Conservation (phyloP, 371 early-diverging fungal genomes). For the Blakeslea trispora region DNA sequence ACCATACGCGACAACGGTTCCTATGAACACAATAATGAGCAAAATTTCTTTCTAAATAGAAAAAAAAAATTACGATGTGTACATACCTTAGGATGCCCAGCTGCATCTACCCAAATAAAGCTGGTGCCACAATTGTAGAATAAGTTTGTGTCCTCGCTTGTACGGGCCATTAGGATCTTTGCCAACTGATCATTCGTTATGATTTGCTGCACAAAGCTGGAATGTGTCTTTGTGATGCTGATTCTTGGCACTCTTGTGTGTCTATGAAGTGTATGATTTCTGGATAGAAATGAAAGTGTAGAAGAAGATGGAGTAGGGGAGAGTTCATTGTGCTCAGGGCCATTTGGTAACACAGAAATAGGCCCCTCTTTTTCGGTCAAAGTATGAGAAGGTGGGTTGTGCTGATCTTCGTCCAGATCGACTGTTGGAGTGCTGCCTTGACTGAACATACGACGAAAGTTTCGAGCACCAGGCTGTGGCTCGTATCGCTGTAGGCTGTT, state of each 20-base stretch:
- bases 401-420: constrained; percentile 33
- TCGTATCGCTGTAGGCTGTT: constrained; percentile 42
- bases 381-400: constrained; percentile 23
- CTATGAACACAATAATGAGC: constrained; percentile 31
- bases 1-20: constrained; percentile 81
- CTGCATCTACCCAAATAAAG: constrained; percentile 80
- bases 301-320: constrained; percentile 20
- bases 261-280: constrained; percentile 25
- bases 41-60: too few relatives aligned
- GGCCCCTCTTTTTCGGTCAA: constrained; percentile 5
- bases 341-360: constrained; percentile 11
- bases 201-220: constrained; percentile 82
- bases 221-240: constrained; percentile 65
- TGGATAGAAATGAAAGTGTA: constrained; percentile 37
- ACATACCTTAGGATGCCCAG: constrained; percentile 67
- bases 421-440: background rate
- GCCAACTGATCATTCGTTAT: constrained; percentile 82
- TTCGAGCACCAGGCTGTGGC: constrained; percentile 46
- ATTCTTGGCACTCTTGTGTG: constrained; percentile 50
- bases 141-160: constrained; percentile 73
- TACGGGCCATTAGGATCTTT: constrained; percentile 70
- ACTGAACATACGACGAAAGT: constrained; percentile 33
- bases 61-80: too few relatives aligned
- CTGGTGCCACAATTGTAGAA: constrained; percentile 83
- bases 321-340: constrained; percentile 1